Conservation (phyloP, 352 stramenopile species). For the Aphanomyces euteiches region DNA sequence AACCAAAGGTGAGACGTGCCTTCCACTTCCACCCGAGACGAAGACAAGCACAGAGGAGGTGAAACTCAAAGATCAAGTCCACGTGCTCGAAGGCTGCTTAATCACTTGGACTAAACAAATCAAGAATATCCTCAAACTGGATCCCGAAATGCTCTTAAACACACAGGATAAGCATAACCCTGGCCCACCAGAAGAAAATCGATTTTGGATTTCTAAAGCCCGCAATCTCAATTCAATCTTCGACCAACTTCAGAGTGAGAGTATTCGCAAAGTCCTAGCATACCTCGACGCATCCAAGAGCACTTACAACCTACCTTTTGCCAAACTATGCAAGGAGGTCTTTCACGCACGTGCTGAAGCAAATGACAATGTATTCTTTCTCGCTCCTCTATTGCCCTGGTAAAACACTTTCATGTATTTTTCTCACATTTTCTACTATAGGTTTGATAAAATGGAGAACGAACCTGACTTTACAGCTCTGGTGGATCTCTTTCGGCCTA, state of each 20-base stretch:
- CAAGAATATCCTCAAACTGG: slow-evolving; percentile 97
- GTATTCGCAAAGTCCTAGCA: slow-evolving; percentile 92
- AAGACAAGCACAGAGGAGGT: slow-evolving; percentile 76
- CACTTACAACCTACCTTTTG: slow-evolving; percentile 96
- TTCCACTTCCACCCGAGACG: slow-evolving; percentile 92
- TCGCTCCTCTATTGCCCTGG: slow-evolving; percentile 60
- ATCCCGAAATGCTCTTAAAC: slow-evolving; percentile 96
- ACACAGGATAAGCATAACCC: slow-evolving; percentile 94
- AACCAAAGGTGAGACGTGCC: slow-evolving; percentile 95
- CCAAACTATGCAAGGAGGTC: slow-evolving; percentile 96
- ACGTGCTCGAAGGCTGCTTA: slow-evolving; percentile 95
- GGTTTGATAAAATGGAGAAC: slow-evolving; percentile 94
- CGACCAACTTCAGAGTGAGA: slow-evolving; percentile 90
- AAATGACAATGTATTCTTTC: slow-evolving; percentile 93
- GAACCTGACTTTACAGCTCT: slow-evolving; percentile 93
- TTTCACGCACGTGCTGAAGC: slow-evolving; percentile 94
- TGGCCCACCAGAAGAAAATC: slow-evolving; percentile 95
- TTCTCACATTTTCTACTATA: slow-evolving; percentile 93
- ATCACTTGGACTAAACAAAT: slow-evolving; percentile 99
- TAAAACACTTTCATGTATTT: slow-evolving; percentile 83
- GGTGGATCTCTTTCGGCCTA: slow-evolving; percentile 95
- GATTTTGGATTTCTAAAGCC: slow-evolving; percentile 97
- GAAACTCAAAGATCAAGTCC: slow-evolving; percentile 90
- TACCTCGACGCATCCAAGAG: slow-evolving; percentile 93
- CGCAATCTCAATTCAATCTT: slow-evolving; percentile 95